Base-by-base conservation (phyloP, 345 rosid genomes). In the Eucalyptus erythrocorys region DNA sequence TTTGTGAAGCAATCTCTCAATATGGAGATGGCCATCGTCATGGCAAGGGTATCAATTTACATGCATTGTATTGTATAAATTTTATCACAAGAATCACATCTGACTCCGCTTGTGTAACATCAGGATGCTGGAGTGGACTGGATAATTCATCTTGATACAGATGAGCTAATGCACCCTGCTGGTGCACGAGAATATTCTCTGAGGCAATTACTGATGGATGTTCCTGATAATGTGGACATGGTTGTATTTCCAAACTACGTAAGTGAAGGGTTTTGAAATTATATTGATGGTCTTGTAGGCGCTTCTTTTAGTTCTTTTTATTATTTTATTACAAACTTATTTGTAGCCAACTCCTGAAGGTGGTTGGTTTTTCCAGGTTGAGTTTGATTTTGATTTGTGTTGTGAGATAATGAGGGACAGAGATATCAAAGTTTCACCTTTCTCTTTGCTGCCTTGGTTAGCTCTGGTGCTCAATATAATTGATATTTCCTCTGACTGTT, bases 21-120 rank as follows among this genome's bases (percentile, higher is more conserved):
- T 91, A 98, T 98, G 99, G 99, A 98, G 94, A 98, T 97, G 99
- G 99, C 99, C 81, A 96, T 98, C 91, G 95, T 95, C 93, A 96
- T 95, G 99, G 99, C 99, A 90, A 97, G 99, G 98, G 99, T 98
- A 97, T 87, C 96, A 43, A 53, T n/a, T 90, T 48, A 14, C 47
- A 19, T 8, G 37, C 48, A 14, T 47, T 13, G 43, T 88, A 22
- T 88, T 86, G 19, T 11, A 30, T 57, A 32, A 22, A 53, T 40
- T 79, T 85, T 13, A 71, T 27, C 12, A 30, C 88, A 51, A 49
- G 30, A 79, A 84, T 27, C n/a, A 43, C 55, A 43, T 59, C 87
- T 64, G 86, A 89, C 59, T 42, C 64, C 90, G 87, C 87, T 88
- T 82, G 89, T 90, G 86, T 68, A 76, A 92, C 85, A 48, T 85